Conservation (phyloP, 1,284 basidiomycete genomes). For the Cutaneotrichosporon cutaneum region DNA sequence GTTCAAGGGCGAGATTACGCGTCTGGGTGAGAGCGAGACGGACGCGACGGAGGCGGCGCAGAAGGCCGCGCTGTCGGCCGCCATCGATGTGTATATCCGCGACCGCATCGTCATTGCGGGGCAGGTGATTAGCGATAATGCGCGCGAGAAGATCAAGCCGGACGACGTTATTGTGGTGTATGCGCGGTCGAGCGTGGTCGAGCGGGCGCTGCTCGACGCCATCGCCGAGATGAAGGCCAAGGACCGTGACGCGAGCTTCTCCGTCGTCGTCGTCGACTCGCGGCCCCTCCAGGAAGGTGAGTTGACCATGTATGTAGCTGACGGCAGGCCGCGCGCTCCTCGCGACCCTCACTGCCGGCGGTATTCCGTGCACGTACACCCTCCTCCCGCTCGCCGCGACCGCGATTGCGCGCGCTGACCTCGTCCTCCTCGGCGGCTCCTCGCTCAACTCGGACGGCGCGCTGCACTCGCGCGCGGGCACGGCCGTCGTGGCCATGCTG, state of each 20-base stretch:
- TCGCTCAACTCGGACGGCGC: slow-evolving; percentile 93
- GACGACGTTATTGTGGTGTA: slow-evolving; percentile 92
- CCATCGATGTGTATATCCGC: slow-evolving; percentile 90
- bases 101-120: slow-evolving; percentile 93
- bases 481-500: slow-evolving; percentile 94
- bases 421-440: slow-evolving; percentile 88
- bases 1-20: slow-evolving; percentile 93
- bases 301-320: not conserved
- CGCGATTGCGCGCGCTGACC: slow-evolving; percentile 72
- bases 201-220: slow-evolving; percentile 81
- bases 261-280: slow-evolving; percentile 92
- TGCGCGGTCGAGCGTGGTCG: slow-evolving; percentile 90
- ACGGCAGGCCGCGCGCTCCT: slow-evolving; percentile 73
- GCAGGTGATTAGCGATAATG: slow-evolving; percentile 86
- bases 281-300: slow-evolving; percentile 87
- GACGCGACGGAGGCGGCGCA: slow-evolving; percentile 83
- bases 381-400: slow-evolving; percentile 85
- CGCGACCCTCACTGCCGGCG: slow-evolving; percentile 65
- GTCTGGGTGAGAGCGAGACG: slow-evolving; percentile 76
- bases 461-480: slow-evolving; percentile 90
- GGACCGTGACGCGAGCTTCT: slow-evolving; percentile 70
- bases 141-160: slow-evolving; percentile 88
- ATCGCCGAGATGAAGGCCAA: slow-evolving; percentile 57
- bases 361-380: slow-evolving; percentile 87
- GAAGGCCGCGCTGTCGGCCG: slow-evolving; percentile 75